Conservation (phyloP, 2,329 filamentous ascomycete genomes). For the Beauveria varroae region DNA sequence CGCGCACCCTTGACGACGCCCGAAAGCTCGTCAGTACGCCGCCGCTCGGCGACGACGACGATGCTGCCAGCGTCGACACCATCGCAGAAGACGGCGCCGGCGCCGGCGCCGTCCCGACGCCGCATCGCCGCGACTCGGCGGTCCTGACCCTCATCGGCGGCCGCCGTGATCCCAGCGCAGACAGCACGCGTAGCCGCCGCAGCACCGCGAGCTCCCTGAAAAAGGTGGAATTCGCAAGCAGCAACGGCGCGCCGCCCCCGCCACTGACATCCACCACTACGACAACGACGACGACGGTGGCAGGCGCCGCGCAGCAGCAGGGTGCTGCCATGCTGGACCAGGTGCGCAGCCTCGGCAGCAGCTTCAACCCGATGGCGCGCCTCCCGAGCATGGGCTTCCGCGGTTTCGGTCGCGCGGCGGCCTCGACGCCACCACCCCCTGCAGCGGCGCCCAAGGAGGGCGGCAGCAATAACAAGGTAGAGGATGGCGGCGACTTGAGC, state of each 20-base stretch:
- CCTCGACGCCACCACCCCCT: conserved; percentile 20
- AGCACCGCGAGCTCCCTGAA: conserved; percentile 53
- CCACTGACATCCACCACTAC: not conserved
- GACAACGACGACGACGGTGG: conserved; percentile 12
- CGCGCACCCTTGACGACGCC: conserved; percentile 89
- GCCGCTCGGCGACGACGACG: conserved; percentile 39
- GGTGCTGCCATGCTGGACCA: conserved; percentile 64
- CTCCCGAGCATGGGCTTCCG: conserved; percentile 68
- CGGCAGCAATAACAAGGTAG: conserved; percentile 25
- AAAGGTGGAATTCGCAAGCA: conserved; percentile 45
- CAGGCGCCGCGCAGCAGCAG: conserved; percentile 27
- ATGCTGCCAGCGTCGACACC: conserved; percentile 50
- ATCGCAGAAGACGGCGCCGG: conserved; percentile 29
- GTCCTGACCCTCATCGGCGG: conserved; percentile 66
- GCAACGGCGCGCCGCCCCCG: conserved; percentile 16
- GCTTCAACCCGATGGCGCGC: conserved; percentile 74
- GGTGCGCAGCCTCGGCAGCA: conserved; percentile 71
- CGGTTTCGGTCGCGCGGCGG: conserved; percentile 56
- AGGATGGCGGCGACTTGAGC: conserved; percentile 49
- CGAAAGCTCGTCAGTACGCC: conserved; percentile 77
- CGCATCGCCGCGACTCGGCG: conserved; percentile 39
- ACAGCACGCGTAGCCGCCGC: conserved; percentile 60
- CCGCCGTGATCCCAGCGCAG: conserved; percentile 67
- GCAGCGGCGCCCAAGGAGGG: conserved; percentile 20
- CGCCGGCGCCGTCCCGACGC: conserved; percentile 31